Percentiles rank a stretch among this genome's conserved stretches.
Evolutionary conservation across 176 grass and related monocot genomes (phyloP).

Genomic region (Raddia guianensis): DNA sequence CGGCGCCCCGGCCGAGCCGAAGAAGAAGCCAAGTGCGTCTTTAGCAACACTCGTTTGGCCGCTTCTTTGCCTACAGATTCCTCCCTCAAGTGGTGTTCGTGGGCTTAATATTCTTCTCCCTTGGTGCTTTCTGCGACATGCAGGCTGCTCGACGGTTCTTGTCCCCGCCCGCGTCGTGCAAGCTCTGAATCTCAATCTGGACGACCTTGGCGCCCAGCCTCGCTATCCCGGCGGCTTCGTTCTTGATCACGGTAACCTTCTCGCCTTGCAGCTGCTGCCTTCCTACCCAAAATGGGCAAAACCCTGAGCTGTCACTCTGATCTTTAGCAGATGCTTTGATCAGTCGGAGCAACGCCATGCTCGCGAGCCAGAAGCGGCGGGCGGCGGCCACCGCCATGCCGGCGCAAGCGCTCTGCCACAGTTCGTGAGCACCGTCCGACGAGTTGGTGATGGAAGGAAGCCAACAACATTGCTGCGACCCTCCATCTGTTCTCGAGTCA

Average conservation of each 20-base stretch:
- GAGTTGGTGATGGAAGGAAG: slow-evolving; percentile 42
- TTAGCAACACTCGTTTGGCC: not conserved
- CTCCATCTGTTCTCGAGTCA: slow-evolving; percentile 3
- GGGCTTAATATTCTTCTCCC: not conserved
- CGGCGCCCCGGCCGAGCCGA: slow-evolving; percentile 44
- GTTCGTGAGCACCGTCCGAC: slow-evolving; percentile 22
- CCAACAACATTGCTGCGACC: slow-evolving; percentile 4
- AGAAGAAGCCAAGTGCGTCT: slow-evolving; percentile 65
- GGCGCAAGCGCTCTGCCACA: not conserved
- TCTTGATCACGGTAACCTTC: slow-evolving; percentile 52
- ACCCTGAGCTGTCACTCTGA: not conserved
- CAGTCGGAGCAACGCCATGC: slow-evolving; percentile 62
- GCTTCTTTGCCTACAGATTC: not conserved
- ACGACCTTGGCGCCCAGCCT: slow-evolving; percentile 73
- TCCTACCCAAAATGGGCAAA: not conserved
- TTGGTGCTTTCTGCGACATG: not conserved
- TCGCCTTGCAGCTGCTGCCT: fast-evolving
- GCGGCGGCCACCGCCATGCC: not conserved
- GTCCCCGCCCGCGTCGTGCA: slow-evolving; percentile 86
- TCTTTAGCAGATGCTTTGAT: slow-evolving; percentile 60
- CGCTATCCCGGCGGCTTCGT: slow-evolving; percentile 65
- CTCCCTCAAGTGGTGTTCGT: not conserved
- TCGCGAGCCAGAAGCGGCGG: slow-evolving; percentile 47
- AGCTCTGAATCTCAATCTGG: slow-evolving; percentile 78
- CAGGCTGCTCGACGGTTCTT: slow-evolving; percentile 86